These are phyloP conservation scores for Pythium rishiriense DNA, from an alignment of 352 stramenopile genomes.

Conservation along the genomic window DNA sequence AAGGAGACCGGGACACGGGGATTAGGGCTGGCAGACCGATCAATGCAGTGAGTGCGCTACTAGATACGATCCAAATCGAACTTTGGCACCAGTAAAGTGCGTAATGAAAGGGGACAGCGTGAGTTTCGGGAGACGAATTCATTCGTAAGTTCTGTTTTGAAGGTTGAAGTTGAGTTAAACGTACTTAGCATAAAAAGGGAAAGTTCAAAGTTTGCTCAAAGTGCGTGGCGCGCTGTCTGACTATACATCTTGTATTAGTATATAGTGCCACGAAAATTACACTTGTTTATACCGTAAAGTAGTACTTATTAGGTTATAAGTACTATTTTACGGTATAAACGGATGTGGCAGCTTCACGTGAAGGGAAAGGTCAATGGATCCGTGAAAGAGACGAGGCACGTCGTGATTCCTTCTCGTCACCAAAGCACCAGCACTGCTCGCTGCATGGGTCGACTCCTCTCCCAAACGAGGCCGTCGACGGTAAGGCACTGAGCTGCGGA, in stretches of 20 bases:
- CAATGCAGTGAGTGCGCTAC: not conserved
- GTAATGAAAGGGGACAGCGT: not conserved
- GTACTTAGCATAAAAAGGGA: constrained; percentile 7
- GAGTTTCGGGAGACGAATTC: not conserved
- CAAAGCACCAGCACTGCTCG: not conserved
- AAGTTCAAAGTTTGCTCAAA: too few relatives aligned
- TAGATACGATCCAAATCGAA: not conserved
- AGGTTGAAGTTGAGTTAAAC: constrained; percentile 10
- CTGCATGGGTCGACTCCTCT: too few relatives aligned
- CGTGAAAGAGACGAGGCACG: not conserved
- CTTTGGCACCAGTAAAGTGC: not conserved
- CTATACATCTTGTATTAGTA: not conserved
- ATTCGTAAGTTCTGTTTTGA: not conserved
- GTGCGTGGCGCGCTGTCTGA: not conserved
- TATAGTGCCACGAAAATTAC: not conserved
- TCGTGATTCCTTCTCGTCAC: not conserved
- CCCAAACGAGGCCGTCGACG: too few relatives aligned
- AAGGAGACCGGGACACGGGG: not conserved
- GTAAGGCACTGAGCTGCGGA: too few relatives aligned
- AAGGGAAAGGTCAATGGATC: not conserved
- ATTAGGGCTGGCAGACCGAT: not conserved
- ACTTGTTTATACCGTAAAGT: not conserved
- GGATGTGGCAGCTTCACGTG: not conserved
- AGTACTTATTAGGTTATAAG: too few relatives aligned
- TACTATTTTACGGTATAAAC: not conserved